phyloP scores from a whole-genome alignment of 2,329 filamentous ascomycete species.

The Ilyonectria robusta region DNA sequence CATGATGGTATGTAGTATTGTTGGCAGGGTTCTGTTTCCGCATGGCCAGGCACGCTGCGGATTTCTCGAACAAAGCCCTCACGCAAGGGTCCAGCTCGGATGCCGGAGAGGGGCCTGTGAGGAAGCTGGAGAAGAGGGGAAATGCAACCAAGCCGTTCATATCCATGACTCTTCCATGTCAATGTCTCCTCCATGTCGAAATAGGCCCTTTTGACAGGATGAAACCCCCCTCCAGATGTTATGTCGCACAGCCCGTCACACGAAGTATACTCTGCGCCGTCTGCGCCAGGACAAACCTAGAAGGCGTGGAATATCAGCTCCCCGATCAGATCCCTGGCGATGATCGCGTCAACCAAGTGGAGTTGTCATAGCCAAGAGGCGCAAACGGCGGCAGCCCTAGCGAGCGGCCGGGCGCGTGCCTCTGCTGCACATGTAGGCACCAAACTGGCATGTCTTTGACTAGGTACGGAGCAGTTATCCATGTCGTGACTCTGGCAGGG shows the following conservation, averaged over 20 bases:
- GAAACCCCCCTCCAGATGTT: slow-evolving; percentile 1
- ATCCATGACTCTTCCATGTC: neutral
- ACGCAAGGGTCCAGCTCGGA: neutral
- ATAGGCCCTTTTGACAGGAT: neutral
- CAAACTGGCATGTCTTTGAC: slow-evolving; percentile 7
- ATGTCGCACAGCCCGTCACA: slow-evolving; percentile 13
- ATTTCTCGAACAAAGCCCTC: neutral
- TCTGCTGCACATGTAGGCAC: slow-evolving; percentile 33
- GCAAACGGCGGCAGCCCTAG: slow-evolving; percentile 47
- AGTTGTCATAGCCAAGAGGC: slow-evolving; percentile 45
- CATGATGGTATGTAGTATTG: neutral
- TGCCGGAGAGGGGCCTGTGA: neutral
- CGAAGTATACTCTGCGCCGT: slow-evolving; percentile 16
- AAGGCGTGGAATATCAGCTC: slow-evolving; percentile 23
- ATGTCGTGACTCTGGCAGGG: neutral
- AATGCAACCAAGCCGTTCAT: neutral
- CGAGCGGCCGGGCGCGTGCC: slow-evolving; percentile 37
- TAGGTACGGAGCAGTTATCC: slow-evolving; percentile 11
- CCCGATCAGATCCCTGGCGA: slow-evolving; percentile 34
- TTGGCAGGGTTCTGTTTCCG: neutral
- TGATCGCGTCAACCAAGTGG: slow-evolving; percentile 44
- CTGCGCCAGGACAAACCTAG: slow-evolving; percentile 5
- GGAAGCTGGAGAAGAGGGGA: neutral
- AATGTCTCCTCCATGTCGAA: neutral
- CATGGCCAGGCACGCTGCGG: neutral